Evolutionary conservation across 2,329 filamentous ascomycete species (phyloP).

Genomic region (Pyrenochaeta sp.): DNA sequence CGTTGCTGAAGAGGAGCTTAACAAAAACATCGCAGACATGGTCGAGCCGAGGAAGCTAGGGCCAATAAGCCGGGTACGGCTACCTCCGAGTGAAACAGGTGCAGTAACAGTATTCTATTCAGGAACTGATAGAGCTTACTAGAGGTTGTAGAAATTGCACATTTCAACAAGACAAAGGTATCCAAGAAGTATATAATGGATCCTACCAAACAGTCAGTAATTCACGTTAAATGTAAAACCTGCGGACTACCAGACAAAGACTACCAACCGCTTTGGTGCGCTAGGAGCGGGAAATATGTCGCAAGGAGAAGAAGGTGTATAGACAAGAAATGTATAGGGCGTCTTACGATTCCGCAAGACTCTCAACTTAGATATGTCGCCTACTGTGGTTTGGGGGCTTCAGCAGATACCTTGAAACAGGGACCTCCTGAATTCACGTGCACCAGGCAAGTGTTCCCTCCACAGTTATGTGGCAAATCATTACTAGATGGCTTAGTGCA

Average conservation of each 20-base stretch:
- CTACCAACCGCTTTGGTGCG: background rate
- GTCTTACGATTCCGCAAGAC: background rate
- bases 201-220: background rate
- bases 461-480: background rate
- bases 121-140: background rate
- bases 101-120: background rate
- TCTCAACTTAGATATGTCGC: background rate
- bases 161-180: background rate
- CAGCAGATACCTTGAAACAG: background rate
- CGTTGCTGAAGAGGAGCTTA: background rate
- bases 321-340: background rate
- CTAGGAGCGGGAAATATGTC: background rate
- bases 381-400: background rate
- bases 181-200: background rate
- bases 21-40: background rate
- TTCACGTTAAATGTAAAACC: background rate
- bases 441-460: background rate
- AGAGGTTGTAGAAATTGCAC: background rate
- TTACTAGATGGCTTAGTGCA: background rate
- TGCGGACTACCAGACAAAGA: conserved; percentile 1
- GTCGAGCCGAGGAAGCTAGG: background rate
- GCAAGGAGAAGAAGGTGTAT: background rate
- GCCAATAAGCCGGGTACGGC: background rate
- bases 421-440: background rate
- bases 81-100: background rate